A percentile compares a stretch with the other conserved stretches of the same genome.
Evolutionary conservation across 1,284 basidiomycete species (phyloP).

Genomic region (Tremellales sp.): DNA sequence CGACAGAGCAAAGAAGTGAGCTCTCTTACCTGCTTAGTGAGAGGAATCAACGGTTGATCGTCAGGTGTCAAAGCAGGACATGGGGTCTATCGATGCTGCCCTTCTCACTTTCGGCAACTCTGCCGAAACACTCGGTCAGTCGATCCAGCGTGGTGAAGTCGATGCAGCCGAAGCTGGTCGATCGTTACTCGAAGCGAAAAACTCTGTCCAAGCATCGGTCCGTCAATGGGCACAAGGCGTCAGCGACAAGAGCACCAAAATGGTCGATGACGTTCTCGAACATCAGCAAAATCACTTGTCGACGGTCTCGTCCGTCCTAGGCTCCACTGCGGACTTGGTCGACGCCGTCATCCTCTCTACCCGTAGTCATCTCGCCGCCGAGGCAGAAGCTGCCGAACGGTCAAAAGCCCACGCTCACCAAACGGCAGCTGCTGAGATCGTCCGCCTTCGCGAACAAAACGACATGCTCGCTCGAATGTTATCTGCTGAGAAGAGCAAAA

Average conservation of each 20-base stretch:
- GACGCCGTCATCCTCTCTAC: constrained; percentile 61
- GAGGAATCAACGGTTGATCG: background rate
- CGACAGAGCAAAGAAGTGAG: constrained; percentile 54
- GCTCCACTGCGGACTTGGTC: constrained; percentile 51
- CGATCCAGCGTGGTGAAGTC: constrained; percentile 56
- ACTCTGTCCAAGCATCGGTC: constrained; percentile 40
- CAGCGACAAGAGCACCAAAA: constrained; percentile 24
- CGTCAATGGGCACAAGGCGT: constrained; percentile 31
- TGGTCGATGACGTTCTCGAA: constrained; percentile 40
- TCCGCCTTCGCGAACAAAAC: constrained; percentile 68
- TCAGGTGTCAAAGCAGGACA: constrained; percentile 26
- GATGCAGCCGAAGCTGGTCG: constrained; percentile 51
- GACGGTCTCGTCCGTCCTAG: constrained; percentile 43
- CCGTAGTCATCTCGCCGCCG: constrained; percentile 56
- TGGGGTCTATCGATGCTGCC: constrained; percentile 43
- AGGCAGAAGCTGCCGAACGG: constrained; percentile 56
- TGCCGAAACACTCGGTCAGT: constrained; percentile 57
- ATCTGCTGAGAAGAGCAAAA: constrained; percentile 62
- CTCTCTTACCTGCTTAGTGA: background rate
- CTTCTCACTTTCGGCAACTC: constrained; percentile 61
- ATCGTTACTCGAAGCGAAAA: constrained; percentile 28
- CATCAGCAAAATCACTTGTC: constrained; percentile 43
- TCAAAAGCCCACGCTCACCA: constrained; percentile 56
- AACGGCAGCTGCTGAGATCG: constrained; percentile 60
- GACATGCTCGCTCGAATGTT: constrained; percentile 61